Conservation (phyloP, 2,329 filamentous ascomycete species). For the Stemphylium beticola region DNA sequence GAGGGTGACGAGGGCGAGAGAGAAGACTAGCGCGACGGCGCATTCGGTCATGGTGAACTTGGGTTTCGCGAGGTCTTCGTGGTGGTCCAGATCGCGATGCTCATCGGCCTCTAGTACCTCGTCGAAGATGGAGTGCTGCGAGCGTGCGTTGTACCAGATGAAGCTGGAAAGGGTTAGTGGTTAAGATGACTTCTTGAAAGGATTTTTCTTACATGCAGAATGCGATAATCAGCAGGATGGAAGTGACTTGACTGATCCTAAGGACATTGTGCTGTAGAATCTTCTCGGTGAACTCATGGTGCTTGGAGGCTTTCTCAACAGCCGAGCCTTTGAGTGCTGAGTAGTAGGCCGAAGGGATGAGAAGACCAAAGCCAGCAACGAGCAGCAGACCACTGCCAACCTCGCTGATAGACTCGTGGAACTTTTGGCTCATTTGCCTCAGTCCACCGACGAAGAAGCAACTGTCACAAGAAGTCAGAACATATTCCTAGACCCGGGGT, state of each 20-base stretch:
- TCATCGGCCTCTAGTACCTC: constrained; percentile 76
- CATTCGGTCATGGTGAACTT: constrained; percentile 80
- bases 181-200: background rate
- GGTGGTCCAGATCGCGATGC: constrained; percentile 66
- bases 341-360: constrained; percentile 46
- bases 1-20: constrained; percentile 72
- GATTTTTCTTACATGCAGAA: constrained; percentile 44
- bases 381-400: constrained; percentile 78
- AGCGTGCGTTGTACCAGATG: constrained; percentile 74
- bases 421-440: constrained; percentile 69
- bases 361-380: constrained; percentile 68
- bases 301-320: constrained; percentile 33
- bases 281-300: constrained; percentile 42
- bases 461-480: background rate
- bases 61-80: constrained; percentile 64
- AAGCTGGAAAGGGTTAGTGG: constrained; percentile 62
- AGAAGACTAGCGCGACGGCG: constrained; percentile 67
- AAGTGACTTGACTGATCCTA: constrained; percentile 46
- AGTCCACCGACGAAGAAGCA: constrained; percentile 83
- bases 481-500: background rate
- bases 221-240: constrained; percentile 45
- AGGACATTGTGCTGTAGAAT: constrained; percentile 43
- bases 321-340: constrained; percentile 53
- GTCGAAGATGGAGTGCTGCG: constrained; percentile 79
- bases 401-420: constrained; percentile 78